Conservation (phyloP, 352 stramenopile genomes). For the Globisporangium cederbergense region DNA sequence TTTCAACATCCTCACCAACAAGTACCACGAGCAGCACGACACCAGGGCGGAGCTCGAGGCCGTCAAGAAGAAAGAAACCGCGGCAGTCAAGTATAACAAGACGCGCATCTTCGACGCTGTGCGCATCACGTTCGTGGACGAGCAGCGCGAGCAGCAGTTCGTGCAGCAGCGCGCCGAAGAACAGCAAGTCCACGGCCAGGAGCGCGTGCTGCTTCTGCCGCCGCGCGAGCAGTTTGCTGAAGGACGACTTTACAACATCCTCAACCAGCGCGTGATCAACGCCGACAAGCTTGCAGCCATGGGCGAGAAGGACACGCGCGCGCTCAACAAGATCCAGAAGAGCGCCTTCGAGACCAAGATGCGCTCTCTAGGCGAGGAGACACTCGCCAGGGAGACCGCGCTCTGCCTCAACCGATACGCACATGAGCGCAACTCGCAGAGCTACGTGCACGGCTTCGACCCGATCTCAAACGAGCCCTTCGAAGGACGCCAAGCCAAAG, state of each 20-base stretch:
- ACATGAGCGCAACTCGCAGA: conserved; percentile 52
- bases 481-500: conserved; percentile 43
- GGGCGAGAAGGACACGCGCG: conserved; percentile 37
- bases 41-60: conserved; percentile 31
- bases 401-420: conserved; percentile 62
- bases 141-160: conserved; percentile 52
- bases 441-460: conserved; percentile 59
- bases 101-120: conserved; percentile 66
- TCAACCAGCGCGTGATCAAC: conserved; percentile 67
- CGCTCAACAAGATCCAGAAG: conserved; percentile 65
- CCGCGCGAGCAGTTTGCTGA: conserved; percentile 64
- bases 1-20: conserved; percentile 79
- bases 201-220: conserved; percentile 45
- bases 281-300: conserved; percentile 33
- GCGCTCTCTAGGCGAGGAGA: conserved; percentile 31
- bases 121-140: conserved; percentile 53
- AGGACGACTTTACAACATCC: conserved; percentile 72
- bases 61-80: conserved; percentile 37
- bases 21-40: conserved; percentile 66
- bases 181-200: conserved; percentile 48
- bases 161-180: conserved; percentile 29
- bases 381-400: conserved; percentile 35
- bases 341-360: conserved; percentile 53
- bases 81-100: conserved; percentile 64
- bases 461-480: conserved; percentile 63